A percentile compares a stretch with the other conserved stretches of the same genome.
These are phyloP conservation scores for Lactarius evosmus DNA, from an alignment of 768 basidiomycete species.

Conservation along the genomic window DNA sequence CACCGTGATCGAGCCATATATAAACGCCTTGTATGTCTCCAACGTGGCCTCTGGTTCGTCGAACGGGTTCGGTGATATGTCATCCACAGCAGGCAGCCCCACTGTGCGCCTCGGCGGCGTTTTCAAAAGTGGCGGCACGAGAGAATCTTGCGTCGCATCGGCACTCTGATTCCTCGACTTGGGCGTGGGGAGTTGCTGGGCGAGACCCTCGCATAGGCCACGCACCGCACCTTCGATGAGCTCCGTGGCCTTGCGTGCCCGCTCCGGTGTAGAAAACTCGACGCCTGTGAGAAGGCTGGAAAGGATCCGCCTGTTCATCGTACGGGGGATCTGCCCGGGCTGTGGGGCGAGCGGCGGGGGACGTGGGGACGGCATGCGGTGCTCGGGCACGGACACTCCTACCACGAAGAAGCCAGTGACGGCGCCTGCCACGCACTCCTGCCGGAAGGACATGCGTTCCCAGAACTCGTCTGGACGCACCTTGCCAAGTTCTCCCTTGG, in stretches of 20 bases:
- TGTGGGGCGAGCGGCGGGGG: constrained; percentile 45
- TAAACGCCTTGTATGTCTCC: constrained; percentile 57
- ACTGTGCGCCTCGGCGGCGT: constrained; percentile 45
- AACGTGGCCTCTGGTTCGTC: constrained; percentile 60
- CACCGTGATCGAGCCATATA: constrained; percentile 57
- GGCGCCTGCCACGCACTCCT: constrained; percentile 88
- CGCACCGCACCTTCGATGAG: constrained; percentile 65
- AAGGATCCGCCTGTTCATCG: constrained; percentile 68
- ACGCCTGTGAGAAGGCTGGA: constrained; percentile 65
- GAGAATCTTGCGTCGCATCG: neutral
- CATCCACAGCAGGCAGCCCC: constrained; percentile 36
- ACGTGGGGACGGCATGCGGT: constrained; percentile 16
- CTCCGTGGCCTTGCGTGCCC: constrained; percentile 65
- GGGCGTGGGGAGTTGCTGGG: constrained; percentile 18
- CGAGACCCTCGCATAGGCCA: constrained; percentile 67
- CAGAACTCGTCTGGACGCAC: constrained; percentile 83
- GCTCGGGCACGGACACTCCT: constrained; percentile 40
- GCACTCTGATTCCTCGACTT: constrained; percentile 15
- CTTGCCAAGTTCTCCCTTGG: constrained; percentile 51
- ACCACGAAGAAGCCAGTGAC: constrained; percentile 93
- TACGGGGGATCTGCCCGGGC: constrained; percentile 59
- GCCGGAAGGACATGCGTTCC: constrained; percentile 95
- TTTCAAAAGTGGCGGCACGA: constrained; percentile 44
- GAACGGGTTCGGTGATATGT: constrained; percentile 64
- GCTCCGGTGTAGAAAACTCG: constrained; percentile 70